Evolutionary conservation across 2,329 filamentous ascomycete species (phyloP).

Genomic region (Pestalotiopsis sp.): DNA sequence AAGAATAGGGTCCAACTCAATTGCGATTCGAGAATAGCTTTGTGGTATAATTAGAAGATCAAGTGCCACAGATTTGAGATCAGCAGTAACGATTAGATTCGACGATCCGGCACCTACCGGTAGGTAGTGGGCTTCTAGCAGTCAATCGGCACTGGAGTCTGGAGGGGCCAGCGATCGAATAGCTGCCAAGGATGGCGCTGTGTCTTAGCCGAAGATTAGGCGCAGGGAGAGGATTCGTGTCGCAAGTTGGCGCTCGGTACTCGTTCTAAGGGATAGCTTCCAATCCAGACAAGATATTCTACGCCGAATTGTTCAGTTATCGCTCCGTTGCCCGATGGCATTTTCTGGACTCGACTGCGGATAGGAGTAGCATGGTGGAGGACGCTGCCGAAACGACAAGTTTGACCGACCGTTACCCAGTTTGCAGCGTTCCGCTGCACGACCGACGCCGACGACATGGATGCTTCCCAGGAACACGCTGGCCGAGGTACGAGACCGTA

Average conservation of each 20-base stretch:
- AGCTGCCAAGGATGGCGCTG: neutral
- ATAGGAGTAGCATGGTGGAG: slow-evolving; percentile 5
- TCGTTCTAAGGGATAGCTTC: neutral
- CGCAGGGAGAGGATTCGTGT: neutral
- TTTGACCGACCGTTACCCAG: neutral
- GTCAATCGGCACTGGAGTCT: neutral
- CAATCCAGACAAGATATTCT: neutral
- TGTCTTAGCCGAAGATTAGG: slow-evolving; percentile 8
- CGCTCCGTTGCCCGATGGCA: slow-evolving; percentile 1
- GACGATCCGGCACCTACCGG: neutral
- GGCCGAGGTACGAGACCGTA: neutral
- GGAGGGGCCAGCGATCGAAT: neutral
- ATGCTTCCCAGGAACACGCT: slow-evolving; percentile 1
- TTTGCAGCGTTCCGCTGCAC: neutral
- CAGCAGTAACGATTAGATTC: neutral
- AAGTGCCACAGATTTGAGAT: neutral
- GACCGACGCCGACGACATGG: slow-evolving; percentile 5
- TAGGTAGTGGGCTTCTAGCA: neutral
- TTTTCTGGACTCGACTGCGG: slow-evolving; percentile 5
- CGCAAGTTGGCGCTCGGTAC: neutral
- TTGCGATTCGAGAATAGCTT: neutral
- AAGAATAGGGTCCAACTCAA: neutral
- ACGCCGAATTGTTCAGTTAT: neutral
- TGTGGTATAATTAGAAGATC: neutral
- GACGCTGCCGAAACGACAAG: neutral